Evolutionary conservation across 2,329 filamentous ascomycete species (phyloP).

Genomic region (Scytalidium sp.): DNA sequence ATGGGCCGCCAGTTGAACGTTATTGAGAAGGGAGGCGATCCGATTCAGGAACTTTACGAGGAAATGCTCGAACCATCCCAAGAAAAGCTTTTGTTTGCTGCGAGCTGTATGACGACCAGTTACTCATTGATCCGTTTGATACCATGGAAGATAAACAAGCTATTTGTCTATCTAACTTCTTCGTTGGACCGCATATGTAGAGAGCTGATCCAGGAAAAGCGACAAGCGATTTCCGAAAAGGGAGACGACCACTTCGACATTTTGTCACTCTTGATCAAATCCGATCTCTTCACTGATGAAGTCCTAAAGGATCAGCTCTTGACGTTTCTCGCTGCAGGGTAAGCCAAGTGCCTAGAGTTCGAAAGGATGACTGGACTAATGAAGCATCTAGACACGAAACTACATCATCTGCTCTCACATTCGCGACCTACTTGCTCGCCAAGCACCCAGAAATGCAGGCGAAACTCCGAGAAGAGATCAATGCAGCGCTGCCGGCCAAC

Average conservation of each 20-base stretch:
- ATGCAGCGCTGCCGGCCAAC: slow-evolving; percentile 50
- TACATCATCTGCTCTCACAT: slow-evolving; percentile 68
- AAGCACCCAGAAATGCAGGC: slow-evolving; percentile 59
- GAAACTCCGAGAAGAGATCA: slow-evolving; percentile 66
- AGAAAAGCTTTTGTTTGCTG: slow-evolving; percentile 44
- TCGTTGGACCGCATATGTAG: slow-evolving; percentile 38
- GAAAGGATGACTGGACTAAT: not conserved
- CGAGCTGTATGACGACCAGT: slow-evolving; percentile 34
- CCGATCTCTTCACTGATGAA: slow-evolving; percentile 71
- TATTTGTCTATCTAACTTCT: slow-evolving; percentile 32
- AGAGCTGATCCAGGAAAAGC: slow-evolving; percentile 45
- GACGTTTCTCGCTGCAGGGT: slow-evolving; percentile 71
- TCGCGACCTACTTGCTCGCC: slow-evolving; percentile 66
- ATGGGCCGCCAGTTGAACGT: slow-evolving; percentile 62
- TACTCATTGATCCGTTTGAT: slow-evolving; percentile 34
- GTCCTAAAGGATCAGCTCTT: slow-evolving; percentile 79
- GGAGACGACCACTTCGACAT: slow-evolving; percentile 52
- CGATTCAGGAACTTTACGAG: slow-evolving; percentile 41
- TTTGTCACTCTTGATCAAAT: slow-evolving; percentile 73
- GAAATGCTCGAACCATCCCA: slow-evolving; percentile 42
- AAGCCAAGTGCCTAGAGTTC: not conserved
- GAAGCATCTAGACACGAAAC: slow-evolving; percentile 64
- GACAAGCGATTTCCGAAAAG: slow-evolving; percentile 40
- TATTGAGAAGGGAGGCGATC: slow-evolving; percentile 31
- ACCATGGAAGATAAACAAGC: slow-evolving; percentile 43